Conservation (phyloP, 225 moss, liverwort and hornwort species). For the Neckera pumila region DNA sequence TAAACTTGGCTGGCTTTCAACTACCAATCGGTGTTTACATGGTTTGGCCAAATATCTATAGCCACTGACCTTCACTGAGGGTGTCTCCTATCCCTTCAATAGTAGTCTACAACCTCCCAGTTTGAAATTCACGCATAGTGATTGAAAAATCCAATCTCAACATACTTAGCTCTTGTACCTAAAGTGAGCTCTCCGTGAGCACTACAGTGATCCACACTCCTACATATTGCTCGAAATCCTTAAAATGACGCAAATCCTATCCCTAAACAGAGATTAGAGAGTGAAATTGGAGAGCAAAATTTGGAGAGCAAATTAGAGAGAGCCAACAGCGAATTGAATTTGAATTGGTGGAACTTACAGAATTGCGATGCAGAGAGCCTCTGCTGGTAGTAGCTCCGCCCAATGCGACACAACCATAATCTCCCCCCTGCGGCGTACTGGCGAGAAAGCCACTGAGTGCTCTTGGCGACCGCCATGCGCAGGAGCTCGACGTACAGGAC, state of each 20-base stretch:
- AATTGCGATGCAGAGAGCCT: not conserved
- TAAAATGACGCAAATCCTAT: not conserved
- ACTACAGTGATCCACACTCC: not conserved
- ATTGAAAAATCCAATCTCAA: not conserved
- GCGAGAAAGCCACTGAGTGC: conserved; percentile 44
- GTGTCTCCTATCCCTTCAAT: not conserved
- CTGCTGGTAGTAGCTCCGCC: not conserved
- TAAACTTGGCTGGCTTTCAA: not conserved
- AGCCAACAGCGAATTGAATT: no score
- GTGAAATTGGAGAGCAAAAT: not conserved
- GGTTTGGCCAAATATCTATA: not conserved
- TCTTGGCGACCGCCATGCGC: conserved; percentile 42
- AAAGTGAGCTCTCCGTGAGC: not conserved
- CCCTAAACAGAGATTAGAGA: not conserved
- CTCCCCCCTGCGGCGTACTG: conserved; percentile 38
- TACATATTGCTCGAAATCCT: not conserved
- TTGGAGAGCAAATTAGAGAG: not conserved
- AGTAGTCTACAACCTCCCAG: not conserved
- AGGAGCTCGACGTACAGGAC: conserved; percentile 17
- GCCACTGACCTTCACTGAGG: not conserved
- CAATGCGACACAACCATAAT: conserved; percentile 5
- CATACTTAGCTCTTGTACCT: not conserved
- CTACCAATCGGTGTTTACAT: not conserved
- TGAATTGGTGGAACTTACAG: conserved; percentile 1
- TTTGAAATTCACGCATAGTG: not conserved